Conservation (phyloP, 2,329 filamentous ascomycete genomes). For the Botrytis galanthina region DNA sequence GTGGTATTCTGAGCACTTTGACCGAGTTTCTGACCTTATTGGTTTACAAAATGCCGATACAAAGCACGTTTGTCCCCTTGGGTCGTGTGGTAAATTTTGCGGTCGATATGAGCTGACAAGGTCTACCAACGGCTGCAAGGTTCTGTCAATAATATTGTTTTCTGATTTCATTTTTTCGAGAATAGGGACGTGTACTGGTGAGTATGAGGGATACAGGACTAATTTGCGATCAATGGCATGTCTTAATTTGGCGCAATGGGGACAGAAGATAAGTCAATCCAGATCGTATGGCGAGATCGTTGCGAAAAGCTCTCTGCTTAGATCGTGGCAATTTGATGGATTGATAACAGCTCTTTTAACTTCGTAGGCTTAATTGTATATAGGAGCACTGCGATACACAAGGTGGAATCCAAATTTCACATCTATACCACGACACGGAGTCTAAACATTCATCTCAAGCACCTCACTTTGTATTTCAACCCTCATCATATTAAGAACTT, state of each 20-base stretch:
- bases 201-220: background rate
- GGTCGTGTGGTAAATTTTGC: background rate
- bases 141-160: background rate
- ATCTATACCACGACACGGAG: background rate
- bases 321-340: no score
- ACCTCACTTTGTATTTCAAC: no score
- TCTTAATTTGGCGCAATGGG: no score
- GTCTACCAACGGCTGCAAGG: background rate
- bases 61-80: background rate
- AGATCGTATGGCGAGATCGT: background rate
- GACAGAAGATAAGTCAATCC: background rate
- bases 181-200: no score
- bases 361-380: background rate
- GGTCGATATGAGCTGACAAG: background rate
- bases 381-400: no score
- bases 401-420: background rate
- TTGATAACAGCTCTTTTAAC: background rate
- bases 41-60: no score
- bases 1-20: background rate
- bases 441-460: no score
- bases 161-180: background rate
- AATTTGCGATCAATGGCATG: background rate
- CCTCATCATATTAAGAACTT: no score
- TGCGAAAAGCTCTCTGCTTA: background rate
- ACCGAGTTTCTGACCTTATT: background rate